phyloP scores from a whole-genome alignment of 176 grass and related monocot genomes.

The Bromus sterilis region DNA sequence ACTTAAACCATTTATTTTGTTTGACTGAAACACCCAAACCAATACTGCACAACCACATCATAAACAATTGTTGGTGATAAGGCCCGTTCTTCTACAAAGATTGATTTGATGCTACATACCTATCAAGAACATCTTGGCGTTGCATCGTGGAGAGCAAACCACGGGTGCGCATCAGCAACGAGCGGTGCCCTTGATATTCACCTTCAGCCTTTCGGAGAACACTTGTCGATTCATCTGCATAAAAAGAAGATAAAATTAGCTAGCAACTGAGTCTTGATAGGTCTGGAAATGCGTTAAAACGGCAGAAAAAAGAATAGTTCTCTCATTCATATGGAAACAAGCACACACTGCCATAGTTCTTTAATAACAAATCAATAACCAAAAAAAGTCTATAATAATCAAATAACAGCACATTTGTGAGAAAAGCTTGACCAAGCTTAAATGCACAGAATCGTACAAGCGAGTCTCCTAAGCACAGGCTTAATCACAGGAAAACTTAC shows the following conservation, averaged over 20 bases:
- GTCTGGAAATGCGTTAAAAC: not conserved
- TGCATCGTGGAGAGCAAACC: slow-evolving; percentile 74
- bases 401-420: not conserved
- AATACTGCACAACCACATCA: not conserved
- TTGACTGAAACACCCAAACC: not conserved
- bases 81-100: not conserved
- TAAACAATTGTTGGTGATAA: not conserved
- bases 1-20: not conserved
- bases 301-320: not conserved
- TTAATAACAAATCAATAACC: not conserved
- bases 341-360: not conserved
- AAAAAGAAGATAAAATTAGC: not conserved
- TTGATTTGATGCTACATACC: slow-evolving; percentile 20
- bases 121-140: slow-evolving; percentile 72
- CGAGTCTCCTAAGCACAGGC: not conserved
- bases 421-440: not conserved
- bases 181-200: slow-evolving; percentile 78
- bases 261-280: not conserved
- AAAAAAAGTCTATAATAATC: not conserved
- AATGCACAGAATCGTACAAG: not conserved
- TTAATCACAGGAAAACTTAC: slow-evolving; percentile 25
- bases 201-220: slow-evolving; percentile 66
- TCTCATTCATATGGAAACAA: not conserved
- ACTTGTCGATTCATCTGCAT: slow-evolving; percentile 59
- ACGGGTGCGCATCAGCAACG: slow-evolving; percentile 58